Base-by-base conservation (phyloP, 257 asterid species). In the Fraxinus pennsylvanica region DNA sequence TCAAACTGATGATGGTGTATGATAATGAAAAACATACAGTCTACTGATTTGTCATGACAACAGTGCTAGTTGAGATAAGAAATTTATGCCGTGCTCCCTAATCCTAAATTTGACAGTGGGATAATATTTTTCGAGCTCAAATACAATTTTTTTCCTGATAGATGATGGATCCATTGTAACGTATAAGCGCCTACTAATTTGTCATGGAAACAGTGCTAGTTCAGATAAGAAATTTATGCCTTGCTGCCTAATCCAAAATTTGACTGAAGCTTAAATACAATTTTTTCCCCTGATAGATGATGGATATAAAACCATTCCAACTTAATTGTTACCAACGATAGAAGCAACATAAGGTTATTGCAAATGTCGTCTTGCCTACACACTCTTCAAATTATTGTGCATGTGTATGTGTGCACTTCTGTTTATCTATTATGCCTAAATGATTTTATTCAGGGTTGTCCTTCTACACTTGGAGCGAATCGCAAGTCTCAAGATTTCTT, bases 401-500 rank as follows among this genome's bases (percentile, higher is more conserved):
- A 63, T 71, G 68, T 65, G 43, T 52, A 14, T 50, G 9, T 71
- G 33, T 25, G 14, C 27, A 35, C 54, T 47, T 36, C 25, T 3
- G 19, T 45, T 73, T 73, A 27, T 57, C 13, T 74, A 35, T 36
- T 71, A 47, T 79, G 76, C 76, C 84, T 87, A 76, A 74, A 70
- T 75, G 54, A 76, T 76, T 22, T 22, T 69, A 72, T 45, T 68
- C 78, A 96, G 99, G 99, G 99, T 75, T 96, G 99, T 81, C 99
- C 99, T 13, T 86, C 97, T 82, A 96, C 99, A 19, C 97, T 96
- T 52, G 99, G 99, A 83, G 96, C 97, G 41, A 91, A 81, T 86
- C 96, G 97, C 43, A 93, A 95, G 91, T 90, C 97, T 35, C 98
- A 96, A 88, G 99, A 96, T 83, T 96, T 93, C 86, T 91, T 96